Conservation (phyloP, 192 early-diverging fungal genomes). For the Linnemannia zychae region DNA sequence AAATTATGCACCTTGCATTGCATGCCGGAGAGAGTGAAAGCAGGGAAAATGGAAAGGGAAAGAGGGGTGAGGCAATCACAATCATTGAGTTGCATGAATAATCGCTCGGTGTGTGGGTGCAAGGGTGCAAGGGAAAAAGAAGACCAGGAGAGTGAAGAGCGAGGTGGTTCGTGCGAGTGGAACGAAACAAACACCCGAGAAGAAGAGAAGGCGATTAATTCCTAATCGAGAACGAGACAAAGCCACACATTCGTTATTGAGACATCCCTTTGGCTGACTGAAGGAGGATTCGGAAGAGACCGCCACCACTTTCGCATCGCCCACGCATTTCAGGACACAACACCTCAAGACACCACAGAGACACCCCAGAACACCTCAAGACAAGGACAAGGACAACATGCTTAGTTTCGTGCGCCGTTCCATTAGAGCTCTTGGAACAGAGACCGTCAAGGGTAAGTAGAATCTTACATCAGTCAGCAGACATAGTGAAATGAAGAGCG, state of each 20-base stretch:
- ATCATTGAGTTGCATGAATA: background rate
- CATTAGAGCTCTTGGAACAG: slow-evolving; percentile 34
- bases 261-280: too few species aligned
- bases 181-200: background rate
- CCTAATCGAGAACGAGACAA: background rate
- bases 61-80: background rate
- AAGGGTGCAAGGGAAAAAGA: background rate
- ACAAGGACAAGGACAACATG: slow-evolving; percentile 14
- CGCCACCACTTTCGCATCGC: background rate
- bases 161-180: slow-evolving; percentile 6
- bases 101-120: background rate
- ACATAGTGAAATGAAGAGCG: background rate
- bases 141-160: too few species aligned
- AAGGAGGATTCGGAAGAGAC: background rate
- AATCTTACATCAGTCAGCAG: background rate
- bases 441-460: slow-evolving; percentile 41
- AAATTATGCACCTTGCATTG: slow-evolving; percentile 4
- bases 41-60: background rate
- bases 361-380: background rate
- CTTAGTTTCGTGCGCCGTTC: slow-evolving; percentile 48
- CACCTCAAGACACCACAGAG: background rate
- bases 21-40: background rate
- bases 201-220: background rate
- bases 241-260: background rate
- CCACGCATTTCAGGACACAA: background rate